Conservation (phyloP, 495 filamentous ascomycete species). For the Aspergillus funiculosus region DNA sequence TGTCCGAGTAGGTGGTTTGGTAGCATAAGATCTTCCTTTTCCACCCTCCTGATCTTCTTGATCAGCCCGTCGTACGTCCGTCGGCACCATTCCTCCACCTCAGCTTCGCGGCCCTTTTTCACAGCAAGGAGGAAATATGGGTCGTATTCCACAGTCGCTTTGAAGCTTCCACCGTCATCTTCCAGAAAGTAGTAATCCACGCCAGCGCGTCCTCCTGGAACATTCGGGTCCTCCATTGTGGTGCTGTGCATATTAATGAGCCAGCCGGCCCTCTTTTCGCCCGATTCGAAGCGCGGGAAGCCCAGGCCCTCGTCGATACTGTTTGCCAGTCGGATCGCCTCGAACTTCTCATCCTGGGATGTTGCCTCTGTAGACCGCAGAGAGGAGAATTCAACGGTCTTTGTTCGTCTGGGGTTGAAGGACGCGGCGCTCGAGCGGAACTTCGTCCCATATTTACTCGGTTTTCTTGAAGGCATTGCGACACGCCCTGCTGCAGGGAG, state of each 20-base stretch:
- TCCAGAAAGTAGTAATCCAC: conserved; percentile 98
- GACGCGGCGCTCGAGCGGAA: conserved; percentile 46
- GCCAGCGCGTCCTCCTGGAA: conserved; percentile 75
- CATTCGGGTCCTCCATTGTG: conserved; percentile 74
- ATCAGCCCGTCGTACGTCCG: conserved; percentile 78
- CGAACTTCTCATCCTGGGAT: conserved; percentile 77
- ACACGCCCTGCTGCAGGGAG: conserved; percentile 29
- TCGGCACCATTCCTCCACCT: conserved; percentile 94
- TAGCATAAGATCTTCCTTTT: conserved; percentile 93
- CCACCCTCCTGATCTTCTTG: conserved; percentile 67
- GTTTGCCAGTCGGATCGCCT: conserved; percentile 76
- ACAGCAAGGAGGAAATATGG: conserved; percentile 94
- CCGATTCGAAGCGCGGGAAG: conserved; percentile 86
- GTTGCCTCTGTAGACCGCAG: conserved; percentile 75
- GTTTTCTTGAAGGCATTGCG: conserved; percentile 54
- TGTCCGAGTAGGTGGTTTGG: conserved; percentile 95
- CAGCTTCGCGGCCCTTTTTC: conserved; percentile 77
- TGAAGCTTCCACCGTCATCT: conserved; percentile 88
- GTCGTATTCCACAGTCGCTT: conserved; percentile 92
- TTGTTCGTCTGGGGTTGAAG: conserved; percentile 52
- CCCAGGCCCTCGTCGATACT: conserved; percentile 92
- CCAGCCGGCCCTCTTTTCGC: conserved; percentile 83
- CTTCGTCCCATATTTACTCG: conserved; percentile 51
- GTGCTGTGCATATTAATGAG: conserved; percentile 92
- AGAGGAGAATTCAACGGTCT: conserved; percentile 71